phyloP scores from a whole-genome alignment of 2,329 filamentous ascomycete species.

The Ceratocystis cubensis region DNA sequence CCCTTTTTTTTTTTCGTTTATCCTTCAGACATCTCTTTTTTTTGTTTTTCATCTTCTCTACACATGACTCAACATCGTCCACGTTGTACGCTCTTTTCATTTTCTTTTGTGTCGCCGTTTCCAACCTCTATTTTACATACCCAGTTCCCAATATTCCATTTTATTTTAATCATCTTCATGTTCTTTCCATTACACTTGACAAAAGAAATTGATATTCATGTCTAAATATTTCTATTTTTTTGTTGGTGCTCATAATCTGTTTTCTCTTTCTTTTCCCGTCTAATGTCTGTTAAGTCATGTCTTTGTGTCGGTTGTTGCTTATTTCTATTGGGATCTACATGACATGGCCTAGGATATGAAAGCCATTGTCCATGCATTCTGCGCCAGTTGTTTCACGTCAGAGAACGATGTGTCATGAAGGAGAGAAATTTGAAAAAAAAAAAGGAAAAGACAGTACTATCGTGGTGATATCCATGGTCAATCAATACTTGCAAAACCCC shows the following conservation, averaged over 20 bases:
- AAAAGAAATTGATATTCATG: neutral
- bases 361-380: neutral
- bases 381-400: neutral
- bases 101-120: neutral
- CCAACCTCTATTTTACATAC: slow-evolving; percentile 7
- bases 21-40: neutral
- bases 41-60: neutral
- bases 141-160: slow-evolving; percentile 1
- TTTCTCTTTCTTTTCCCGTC: neutral
- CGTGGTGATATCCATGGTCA: neutral
- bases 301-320: neutral
- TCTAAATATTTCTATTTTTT: neutral
- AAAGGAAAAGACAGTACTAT: neutral
- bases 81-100: neutral
- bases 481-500: neutral
- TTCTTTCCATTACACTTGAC: neutral
- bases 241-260: neutral
- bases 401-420: neutral
- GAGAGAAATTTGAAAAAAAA: neutral
- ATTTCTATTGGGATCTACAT: slow-evolving; percentile 4
- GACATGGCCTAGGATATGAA: neutral
- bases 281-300: neutral
- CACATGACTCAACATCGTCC: neutral
- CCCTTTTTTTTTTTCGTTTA: neutral
- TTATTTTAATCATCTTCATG: neutral